These are phyloP conservation scores for Solanum hybrid DNA, from an alignment of 305 asterid species.

Conservation along the genomic window DNA sequence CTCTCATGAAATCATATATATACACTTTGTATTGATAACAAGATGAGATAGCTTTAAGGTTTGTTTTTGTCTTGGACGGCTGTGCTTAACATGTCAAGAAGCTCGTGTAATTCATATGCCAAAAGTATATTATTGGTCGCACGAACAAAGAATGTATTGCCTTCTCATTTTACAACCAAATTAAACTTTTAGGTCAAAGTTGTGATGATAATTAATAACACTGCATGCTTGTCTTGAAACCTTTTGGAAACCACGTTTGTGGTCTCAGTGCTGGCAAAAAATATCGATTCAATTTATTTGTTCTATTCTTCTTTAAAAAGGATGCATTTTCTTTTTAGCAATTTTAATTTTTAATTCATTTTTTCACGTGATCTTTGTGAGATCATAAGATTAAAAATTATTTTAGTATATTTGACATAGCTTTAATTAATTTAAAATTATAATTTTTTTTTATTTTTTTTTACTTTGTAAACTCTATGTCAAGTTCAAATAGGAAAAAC, in stretches of 20 bases:
- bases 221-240: background rate
- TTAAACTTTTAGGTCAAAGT: constrained; percentile 10
- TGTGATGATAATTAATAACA: background rate
- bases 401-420: too few species aligned
- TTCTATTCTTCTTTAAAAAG: too few species aligned
- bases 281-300: too few species aligned
- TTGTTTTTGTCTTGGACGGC: constrained; percentile 22
- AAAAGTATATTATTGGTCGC: constrained; percentile 19
- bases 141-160: constrained; percentile 59
- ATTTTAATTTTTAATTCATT: too few species aligned
- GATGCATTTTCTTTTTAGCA: too few species aligned
- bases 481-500: background rate
- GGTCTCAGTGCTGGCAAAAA: background rate
- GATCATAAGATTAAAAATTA: too few species aligned
- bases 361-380: background rate
- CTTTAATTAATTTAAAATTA: too few species aligned
- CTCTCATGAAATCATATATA: background rate
- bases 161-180: background rate
- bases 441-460: too few species aligned
- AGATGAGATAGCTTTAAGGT: background rate
- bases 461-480: background rate
- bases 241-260: background rate
- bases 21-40: constrained; percentile 3
- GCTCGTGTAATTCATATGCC: constrained; percentile 36
- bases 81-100: constrained; percentile 32